A percentile compares a stretch with the other conserved stretches of the same genome.
These are phyloP conservation scores for Breynia disticha DNA, from an alignment of 441 rosid species.

Conservation along the genomic window DNA sequence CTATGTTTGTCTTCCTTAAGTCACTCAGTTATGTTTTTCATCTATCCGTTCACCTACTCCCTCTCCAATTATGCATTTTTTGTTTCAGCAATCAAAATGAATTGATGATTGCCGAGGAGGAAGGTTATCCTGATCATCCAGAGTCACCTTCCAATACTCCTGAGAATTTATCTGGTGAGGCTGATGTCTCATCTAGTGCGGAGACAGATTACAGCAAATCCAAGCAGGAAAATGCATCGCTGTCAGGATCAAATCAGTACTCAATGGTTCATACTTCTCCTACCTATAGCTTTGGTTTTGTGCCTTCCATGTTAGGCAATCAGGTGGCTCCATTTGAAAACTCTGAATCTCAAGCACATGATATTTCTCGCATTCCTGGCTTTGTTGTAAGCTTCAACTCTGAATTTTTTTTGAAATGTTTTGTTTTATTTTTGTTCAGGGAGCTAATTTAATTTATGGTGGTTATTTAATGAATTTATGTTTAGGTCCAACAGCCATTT, in stretches of 20 bases:
- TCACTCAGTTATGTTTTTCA: too few relatives aligned
- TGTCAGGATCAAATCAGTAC: slow-evolving; percentile 49
- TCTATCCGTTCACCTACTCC: too few relatives aligned
- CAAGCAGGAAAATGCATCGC: slow-evolving; percentile 44
- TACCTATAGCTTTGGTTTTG: slow-evolving; percentile 51
- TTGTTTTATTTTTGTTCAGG: neutral
- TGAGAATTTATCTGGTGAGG: slow-evolving; percentile 49
- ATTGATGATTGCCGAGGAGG: slow-evolving; percentile 38
- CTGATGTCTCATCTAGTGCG: slow-evolving; percentile 31
- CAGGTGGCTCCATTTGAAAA: slow-evolving; percentile 60
- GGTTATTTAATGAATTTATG: slow-evolving; percentile 23
- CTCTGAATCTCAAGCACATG: slow-evolving; percentile 70
- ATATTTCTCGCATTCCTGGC: slow-evolving; percentile 63
- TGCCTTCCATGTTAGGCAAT: slow-evolving; percentile 54
- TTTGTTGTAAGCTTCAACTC: slow-evolving; percentile 62
- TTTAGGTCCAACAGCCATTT: slow-evolving; percentile 70
- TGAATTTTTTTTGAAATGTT: too few relatives aligned
- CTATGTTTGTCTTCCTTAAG: neutral
- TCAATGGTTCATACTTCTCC: slow-evolving; percentile 53
- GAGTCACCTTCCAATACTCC: slow-evolving; percentile 38
- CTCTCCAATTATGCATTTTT: slow-evolving; percentile 6
- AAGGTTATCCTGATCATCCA: slow-evolving; percentile 37
- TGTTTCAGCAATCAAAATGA: slow-evolving; percentile 40
- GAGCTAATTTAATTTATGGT: slow-evolving; percentile 1
- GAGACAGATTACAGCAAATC: slow-evolving; percentile 45